A percentile compares a stretch with the other conserved stretches of the same genome.
phyloP scores from a whole-genome alignment of 805 yeast genomes.

The Yarrowia yakushimensis region DNA sequence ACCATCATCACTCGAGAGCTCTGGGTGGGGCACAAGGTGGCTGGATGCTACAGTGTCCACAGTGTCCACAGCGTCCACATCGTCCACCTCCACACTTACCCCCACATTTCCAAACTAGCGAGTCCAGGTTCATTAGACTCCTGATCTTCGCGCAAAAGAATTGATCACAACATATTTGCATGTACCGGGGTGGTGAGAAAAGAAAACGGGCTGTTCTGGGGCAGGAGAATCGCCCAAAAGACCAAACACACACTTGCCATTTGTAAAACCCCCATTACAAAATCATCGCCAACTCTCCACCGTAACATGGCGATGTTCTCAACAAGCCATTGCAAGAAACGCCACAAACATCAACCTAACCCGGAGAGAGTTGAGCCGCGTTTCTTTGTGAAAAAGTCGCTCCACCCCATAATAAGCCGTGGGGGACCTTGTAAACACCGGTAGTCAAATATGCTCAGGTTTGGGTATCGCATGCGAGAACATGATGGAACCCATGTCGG shows the following conservation, averaged over 20 bases:
- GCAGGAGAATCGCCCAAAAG: too few relatives aligned
- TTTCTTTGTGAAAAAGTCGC: neutral
- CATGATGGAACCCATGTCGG: conserved; percentile 1
- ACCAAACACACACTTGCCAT: too few relatives aligned
- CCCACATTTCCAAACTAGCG: neutral
- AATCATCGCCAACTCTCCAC: neutral
- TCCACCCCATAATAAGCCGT: too few relatives aligned
- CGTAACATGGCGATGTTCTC: neutral
- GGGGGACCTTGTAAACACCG: neutral
- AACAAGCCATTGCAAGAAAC: too few relatives aligned
- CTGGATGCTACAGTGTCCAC: too few relatives aligned
- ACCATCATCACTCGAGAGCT: too few relatives aligned
- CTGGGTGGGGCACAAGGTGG: too few relatives aligned
- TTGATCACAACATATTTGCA: neutral
- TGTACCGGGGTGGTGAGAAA: neutral
- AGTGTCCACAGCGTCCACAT: too few relatives aligned
- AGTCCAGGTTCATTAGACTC: conserved; percentile 11
- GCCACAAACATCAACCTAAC: neutral
- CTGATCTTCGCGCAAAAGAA: conserved; percentile 1
- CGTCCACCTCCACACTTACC: too few relatives aligned
- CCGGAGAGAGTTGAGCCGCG: too few relatives aligned
- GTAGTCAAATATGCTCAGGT: neutral
- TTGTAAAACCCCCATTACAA: too few relatives aligned
- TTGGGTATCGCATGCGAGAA: conserved; percentile 6
- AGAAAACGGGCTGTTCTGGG: too few relatives aligned